Base-by-base conservation (phyloP, 2,329 filamentous ascomycete genomes). In the Aspergillus puulaauensis region DNA sequence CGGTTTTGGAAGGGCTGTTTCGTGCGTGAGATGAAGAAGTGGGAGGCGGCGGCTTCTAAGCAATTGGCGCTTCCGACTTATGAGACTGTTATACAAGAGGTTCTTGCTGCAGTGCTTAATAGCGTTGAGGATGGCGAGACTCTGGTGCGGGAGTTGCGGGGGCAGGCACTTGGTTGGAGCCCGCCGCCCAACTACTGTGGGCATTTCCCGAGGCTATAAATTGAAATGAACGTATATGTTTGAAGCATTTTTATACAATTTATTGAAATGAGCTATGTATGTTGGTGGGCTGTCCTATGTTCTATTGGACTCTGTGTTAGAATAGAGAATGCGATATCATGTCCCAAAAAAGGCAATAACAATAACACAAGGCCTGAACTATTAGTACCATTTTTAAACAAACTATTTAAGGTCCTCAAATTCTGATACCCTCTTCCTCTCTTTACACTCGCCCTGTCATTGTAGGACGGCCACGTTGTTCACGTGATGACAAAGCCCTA, bases 401-500 rank as follows among this genome's bases (percentile, higher is more conserved):
- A 14, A 37, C 12, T 37, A 15, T 37, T 37, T n/a, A 31, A 31
- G 4, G 9, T 1, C 27, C 2, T 31, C 27, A 31, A 31, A 11
- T 3, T 31, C 9, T 4, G 9, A 11, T 11, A 31, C 27, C 27
- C 27, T 37, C 6, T 37, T 37, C 14, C 15, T 37, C 35, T 37
- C 35, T 15, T 21, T 21, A 4, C 27, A 9, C 27, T 31, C 27
- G 6, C 3, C 37, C 6, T 43, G 3, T 43, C 35, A 37, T 37
- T 11, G 14, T 37, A 37, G 33, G 11, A 33, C 23, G 8, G 14
- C 11, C 6, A 21, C 3, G 6, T 1, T 33, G 27, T 9, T 52
- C 49, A 52, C 37, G 39, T 52, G 49, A 24, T 8, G 8, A 33
- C 17, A 33, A 52, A 52, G 24, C 49, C 49, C 49, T 52, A 52